A percentile compares a stretch with the other conserved stretches of the same genome.
Evolutionary conservation across 2,329 filamentous ascomycete species (phyloP).

Genomic region (Camillea tinctor): DNA sequence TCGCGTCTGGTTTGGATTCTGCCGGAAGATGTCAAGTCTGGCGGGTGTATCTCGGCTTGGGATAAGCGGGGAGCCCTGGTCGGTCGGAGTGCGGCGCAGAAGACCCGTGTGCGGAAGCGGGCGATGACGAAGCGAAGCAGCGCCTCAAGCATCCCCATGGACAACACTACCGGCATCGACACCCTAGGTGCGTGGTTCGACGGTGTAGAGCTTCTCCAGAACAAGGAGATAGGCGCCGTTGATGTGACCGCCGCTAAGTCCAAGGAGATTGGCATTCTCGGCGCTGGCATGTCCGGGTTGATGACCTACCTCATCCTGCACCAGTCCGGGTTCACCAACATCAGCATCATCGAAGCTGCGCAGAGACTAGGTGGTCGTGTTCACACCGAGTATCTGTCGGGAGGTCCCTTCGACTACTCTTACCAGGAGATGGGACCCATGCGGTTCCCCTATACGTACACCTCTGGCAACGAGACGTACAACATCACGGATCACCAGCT

Average conservation of each 20-base stretch:
- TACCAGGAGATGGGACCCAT: conserved; percentile 69
- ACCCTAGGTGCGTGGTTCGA: conserved; percentile 62
- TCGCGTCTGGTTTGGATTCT: conserved; percentile 36
- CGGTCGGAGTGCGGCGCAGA: conserved; percentile 37
- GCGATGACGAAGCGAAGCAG: conserved; percentile 25
- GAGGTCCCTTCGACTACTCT: conserved; percentile 59
- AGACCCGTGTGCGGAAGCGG: conserved; percentile 28
- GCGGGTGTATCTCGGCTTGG: conserved; percentile 43
- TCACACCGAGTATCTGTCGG: conserved; percentile 61
- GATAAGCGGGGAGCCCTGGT: conserved; percentile 28
- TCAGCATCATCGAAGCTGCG: conserved; percentile 61
- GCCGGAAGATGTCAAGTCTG: conserved; percentile 29
- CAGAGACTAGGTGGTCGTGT: conserved; percentile 62
- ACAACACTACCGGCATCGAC: conserved; percentile 48
- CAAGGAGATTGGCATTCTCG: conserved; percentile 62
- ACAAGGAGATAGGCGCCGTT: conserved; percentile 51
- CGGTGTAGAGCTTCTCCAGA: conserved; percentile 57
- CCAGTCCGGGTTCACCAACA: conserved; percentile 55
- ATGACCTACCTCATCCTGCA: conserved; percentile 55
- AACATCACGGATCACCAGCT: conserved; percentile 63
- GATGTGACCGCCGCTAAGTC: conserved; percentile 54
- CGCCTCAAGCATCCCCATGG: conserved; percentile 42
- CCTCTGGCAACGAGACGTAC: conserved; percentile 53
- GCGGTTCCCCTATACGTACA: conserved; percentile 56
- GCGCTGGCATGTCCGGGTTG: conserved; percentile 64